phyloP scores from a whole-genome alignment of 2,329 filamentous ascomycete species.

The Anisogramma anomala region DNA sequence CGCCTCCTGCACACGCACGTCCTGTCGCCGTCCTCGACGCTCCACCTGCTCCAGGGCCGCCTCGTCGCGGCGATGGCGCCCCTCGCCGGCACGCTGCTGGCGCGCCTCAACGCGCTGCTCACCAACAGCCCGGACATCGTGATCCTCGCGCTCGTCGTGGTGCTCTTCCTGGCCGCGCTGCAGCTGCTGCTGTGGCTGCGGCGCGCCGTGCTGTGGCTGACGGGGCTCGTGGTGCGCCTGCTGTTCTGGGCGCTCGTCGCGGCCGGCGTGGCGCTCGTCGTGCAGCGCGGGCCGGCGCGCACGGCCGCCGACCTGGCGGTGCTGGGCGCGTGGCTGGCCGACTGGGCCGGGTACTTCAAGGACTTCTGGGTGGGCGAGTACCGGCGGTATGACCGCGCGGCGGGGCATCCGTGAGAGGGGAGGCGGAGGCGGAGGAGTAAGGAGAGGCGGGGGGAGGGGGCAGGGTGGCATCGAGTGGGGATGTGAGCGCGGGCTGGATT shows the following conservation, averaged over 20 bases:
- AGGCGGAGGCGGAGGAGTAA: slow-evolving; percentile 3
- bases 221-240: slow-evolving; percentile 51
- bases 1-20: slow-evolving; percentile 38
- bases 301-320: slow-evolving; percentile 47
- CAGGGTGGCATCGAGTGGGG: no score
- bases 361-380: slow-evolving; percentile 49
- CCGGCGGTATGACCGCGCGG: slow-evolving; percentile 41
- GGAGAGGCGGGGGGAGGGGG: neutral
- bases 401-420: slow-evolving; percentile 21
- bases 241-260: slow-evolving; percentile 52
- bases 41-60: slow-evolving; percentile 30
- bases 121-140: slow-evolving; percentile 32
- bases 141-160: slow-evolving; percentile 36
- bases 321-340: slow-evolving; percentile 31
- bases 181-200: slow-evolving; percentile 59
- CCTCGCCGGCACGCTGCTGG: slow-evolving; percentile 31
- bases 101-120: slow-evolving; percentile 27
- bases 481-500: no score
- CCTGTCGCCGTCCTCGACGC: slow-evolving; percentile 33
- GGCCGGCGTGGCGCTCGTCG: slow-evolving; percentile 43
- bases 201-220: slow-evolving; percentile 65
- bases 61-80: slow-evolving; percentile 27
- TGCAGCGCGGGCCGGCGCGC: slow-evolving; percentile 54
- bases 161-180: slow-evolving; percentile 47
- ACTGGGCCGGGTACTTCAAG: slow-evolving; percentile 36